phyloP scores from a whole-genome alignment of 257 asterid species.

The Asclepias syriaca region DNA sequence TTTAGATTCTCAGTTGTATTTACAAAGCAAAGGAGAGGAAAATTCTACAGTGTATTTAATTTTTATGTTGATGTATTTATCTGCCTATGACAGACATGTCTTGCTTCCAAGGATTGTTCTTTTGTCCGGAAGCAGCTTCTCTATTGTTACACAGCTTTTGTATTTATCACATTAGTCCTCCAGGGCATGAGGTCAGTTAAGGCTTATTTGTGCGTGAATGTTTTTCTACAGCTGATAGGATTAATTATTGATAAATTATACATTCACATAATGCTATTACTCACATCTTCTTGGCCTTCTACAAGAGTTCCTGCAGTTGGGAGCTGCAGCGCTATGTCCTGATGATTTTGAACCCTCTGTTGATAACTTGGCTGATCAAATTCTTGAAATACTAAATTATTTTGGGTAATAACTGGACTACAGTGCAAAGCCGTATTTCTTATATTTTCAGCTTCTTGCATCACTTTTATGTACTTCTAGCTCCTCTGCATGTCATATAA shows the following conservation, averaged over 20 bases:
- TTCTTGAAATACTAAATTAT: conserved; percentile 78
- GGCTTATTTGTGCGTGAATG: conserved; percentile 8
- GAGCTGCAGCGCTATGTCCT: conserved; percentile 74
- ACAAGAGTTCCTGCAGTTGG: conserved; percentile 93
- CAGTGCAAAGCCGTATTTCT: neutral
- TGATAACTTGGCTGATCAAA: conserved; percentile 81
- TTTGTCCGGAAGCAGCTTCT: conserved; percentile 47
- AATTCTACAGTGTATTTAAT: neutral
- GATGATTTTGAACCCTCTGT: conserved; percentile 54
- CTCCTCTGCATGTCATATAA: neutral
- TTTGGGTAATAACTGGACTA: conserved; percentile 53
- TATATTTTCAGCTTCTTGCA: neutral
- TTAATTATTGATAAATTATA: neutral
- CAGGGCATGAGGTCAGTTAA: conserved; percentile 48
- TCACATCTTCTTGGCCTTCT: conserved; percentile 54
- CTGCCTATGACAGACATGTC: conserved; percentile 58
- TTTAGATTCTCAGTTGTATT: conserved; percentile 11
- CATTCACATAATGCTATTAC: conserved; percentile 24
- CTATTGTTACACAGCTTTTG: conserved; percentile 42
- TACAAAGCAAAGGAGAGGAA: neutral
- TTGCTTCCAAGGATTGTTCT: conserved; percentile 64
- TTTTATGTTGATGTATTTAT: conserved; percentile 3
- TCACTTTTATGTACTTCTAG: neutral
- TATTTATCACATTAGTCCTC: conserved; percentile 43
- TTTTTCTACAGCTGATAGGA: neutral